Base-by-base conservation (phyloP, 345 rosid species). In the Firmiana major region DNA sequence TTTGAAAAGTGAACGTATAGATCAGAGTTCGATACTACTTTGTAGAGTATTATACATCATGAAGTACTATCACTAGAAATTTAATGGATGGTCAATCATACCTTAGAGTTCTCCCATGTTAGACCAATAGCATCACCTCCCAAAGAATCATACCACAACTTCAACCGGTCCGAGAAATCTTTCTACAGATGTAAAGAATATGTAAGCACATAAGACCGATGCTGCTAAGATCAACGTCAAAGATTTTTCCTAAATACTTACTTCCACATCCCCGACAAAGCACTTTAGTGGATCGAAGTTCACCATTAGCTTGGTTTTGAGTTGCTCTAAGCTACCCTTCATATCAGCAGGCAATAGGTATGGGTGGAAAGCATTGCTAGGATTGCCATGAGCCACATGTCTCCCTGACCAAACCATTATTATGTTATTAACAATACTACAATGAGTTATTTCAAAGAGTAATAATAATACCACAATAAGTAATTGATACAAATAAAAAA, bases 51-150 rank as follows among this genome's bases (percentile, higher is more conserved):
- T 42, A 22, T n/a, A 7, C 36, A 34, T 45, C 11, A 75, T 28
- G 9, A 10, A 15, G 4, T 34, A 64, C 1, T 13, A 13, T 67
- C 13, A 48, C 1, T 28, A 46, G 13, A 36, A 49, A 78, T 12
- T 3, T 26, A 26, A 24, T 22, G 53, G 0, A 38, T 21, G 7
- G 48, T 68, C 54, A 16, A 68, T 31, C 72, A 45, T 87, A 93
- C 99, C 97, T 91, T 93, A 36, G 93, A 86, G 13, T 43, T 68
- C 34, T 83, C 89, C 98, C 98, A 91, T 28, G 99, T 93, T 73
- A 96, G 78, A 60, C 98, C 97, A 73, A 96, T 77, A 0, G 86
- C 97, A 51, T 95, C 98, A 28, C 97, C 96, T 78, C 98, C 99
- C 31, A 92, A 63, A 64, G 88, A 88, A 87, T 93, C 98, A 79